Evolutionary conservation across 495 filamentous ascomycete species (phyloP).

Genomic region (Lentithecium fluviatile): DNA sequence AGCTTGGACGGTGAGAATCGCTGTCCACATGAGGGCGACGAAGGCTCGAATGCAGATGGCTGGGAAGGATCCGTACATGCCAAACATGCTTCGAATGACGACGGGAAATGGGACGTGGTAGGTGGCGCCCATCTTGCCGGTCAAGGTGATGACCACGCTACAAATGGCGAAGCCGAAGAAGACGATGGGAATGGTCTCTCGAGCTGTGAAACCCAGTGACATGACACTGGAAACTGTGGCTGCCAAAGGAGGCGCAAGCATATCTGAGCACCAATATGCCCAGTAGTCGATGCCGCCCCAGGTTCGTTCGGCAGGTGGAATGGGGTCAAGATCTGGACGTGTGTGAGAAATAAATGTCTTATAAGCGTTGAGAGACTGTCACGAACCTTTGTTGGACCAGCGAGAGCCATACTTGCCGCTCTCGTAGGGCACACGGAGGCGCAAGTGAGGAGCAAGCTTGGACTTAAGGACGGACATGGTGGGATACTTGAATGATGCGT

Average conservation of each 20-base stretch:
- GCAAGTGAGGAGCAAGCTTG: slow-evolving; percentile 42
- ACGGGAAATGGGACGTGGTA: slow-evolving; percentile 91
- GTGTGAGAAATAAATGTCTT: background rate
- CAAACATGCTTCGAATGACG: slow-evolving; percentile 70
- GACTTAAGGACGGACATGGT: slow-evolving; percentile 44
- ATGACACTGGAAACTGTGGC: slow-evolving; percentile 46
- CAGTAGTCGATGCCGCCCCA: slow-evolving; percentile 48
- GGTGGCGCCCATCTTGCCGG: slow-evolving; percentile 58
- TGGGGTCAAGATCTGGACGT: slow-evolving; percentile 50
- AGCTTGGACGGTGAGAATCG: slow-evolving; percentile 51
- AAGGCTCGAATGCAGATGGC: slow-evolving; percentile 52
- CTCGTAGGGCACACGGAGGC: slow-evolving; percentile 43
- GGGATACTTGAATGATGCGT: background rate
- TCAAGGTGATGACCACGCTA: slow-evolving; percentile 48
- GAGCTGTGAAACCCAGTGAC: slow-evolving; percentile 50
- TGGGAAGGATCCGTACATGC: slow-evolving; percentile 72
- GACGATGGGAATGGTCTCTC: slow-evolving; percentile 50
- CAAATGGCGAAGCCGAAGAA: slow-evolving; percentile 50
- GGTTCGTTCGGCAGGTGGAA: slow-evolving; percentile 46
- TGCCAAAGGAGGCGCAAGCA: slow-evolving; percentile 48
- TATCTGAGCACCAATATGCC: slow-evolving; percentile 48
- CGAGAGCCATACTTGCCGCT: slow-evolving; percentile 46
- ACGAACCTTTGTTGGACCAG: slow-evolving; percentile 48
- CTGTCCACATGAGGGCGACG: slow-evolving; percentile 53
- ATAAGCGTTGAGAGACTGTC: background rate